Evolutionary conservation across 129 eudicot genomes (phyloP).

Genomic region (Cynara cardunculus): DNA sequence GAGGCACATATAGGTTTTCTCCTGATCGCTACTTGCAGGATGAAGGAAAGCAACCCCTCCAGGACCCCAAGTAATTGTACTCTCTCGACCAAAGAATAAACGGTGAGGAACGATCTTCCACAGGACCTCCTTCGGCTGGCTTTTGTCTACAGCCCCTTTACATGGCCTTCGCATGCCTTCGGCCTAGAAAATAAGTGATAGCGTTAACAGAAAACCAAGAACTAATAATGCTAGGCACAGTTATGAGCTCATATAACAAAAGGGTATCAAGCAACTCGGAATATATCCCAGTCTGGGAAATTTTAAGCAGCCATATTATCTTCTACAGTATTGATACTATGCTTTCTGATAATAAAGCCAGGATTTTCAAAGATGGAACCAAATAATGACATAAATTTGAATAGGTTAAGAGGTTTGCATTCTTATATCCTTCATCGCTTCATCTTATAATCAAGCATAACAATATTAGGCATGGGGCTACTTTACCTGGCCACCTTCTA

Average conservation of each 20-base stretch:
- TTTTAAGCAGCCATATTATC: background rate
- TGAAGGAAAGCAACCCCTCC: conserved; percentile 96
- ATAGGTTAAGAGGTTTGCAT: background rate
- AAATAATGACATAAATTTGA: background rate
- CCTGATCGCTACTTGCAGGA: conserved; percentile 58
- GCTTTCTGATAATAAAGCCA: background rate
- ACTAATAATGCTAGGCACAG: background rate
- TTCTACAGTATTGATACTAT: background rate
- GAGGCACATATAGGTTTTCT: conserved; percentile 65
- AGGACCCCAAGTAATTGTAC: conserved; percentile 81
- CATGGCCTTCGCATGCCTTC: conserved; percentile 83
- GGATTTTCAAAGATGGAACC: background rate
- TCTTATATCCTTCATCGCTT: background rate
- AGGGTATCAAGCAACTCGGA: background rate
- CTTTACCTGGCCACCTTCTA: conserved; percentile 94
- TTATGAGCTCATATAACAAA: background rate
- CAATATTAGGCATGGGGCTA: background rate
- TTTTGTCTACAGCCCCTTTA: conserved; percentile 73
- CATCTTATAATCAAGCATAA: conserved; percentile 7
- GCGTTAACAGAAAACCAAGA: background rate
- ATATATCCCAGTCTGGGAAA: background rate
- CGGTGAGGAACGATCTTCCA: conserved; percentile 88
- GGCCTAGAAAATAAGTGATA: conserved; percentile 30
- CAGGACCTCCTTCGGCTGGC: conserved; percentile 55
- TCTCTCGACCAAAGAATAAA: conserved; percentile 77